phyloP scores from a whole-genome alignment of 208 protist genomes.

The Borovskyia barvae region DNA sequence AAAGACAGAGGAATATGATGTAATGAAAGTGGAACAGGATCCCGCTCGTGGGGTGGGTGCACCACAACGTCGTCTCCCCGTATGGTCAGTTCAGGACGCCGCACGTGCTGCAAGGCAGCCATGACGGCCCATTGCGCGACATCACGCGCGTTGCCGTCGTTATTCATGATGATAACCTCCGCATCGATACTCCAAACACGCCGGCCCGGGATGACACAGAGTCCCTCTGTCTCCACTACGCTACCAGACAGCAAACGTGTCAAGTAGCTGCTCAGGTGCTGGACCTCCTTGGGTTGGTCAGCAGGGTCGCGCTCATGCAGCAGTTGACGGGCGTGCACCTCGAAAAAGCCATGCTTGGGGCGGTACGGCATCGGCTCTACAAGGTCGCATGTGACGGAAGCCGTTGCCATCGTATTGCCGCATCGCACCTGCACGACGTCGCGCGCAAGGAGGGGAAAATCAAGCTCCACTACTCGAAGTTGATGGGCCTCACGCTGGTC shows the following conservation, averaged over 20 bases:
- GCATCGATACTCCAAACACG: conserved; percentile 90
- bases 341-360: conserved; percentile 95
- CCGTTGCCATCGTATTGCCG: conserved; percentile 88
- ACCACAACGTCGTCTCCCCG: conserved; percentile 76
- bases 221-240: conserved; percentile 94
- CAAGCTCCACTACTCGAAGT: conserved; percentile 63
- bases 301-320: conserved; percentile 74
- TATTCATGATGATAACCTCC: conserved; percentile 91
- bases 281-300: conserved; percentile 25
- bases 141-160: conserved; percentile 94
- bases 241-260: conserved; percentile 84
- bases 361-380: conserved; percentile 92
- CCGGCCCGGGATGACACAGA: conserved; percentile 94
- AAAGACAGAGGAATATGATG: conserved; percentile 93
- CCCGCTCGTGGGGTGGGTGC: conserved; percentile 89
- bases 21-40: conserved; percentile 93
- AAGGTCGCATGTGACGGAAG: conserved; percentile 81
- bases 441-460: conserved; percentile 71
- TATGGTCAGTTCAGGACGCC: conserved; percentile 94
- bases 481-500: conserved; percentile 73
- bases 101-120: conserved; percentile 88
- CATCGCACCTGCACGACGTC: conserved; percentile 81
- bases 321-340: conserved; percentile 86
- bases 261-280: conserved; percentile 77
- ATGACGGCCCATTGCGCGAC: conserved; percentile 85